These are phyloP conservation scores for Pilaira anomala DNA, from an alignment of 192 early-diverging fungal genomes.

Conservation along the genomic window DNA sequence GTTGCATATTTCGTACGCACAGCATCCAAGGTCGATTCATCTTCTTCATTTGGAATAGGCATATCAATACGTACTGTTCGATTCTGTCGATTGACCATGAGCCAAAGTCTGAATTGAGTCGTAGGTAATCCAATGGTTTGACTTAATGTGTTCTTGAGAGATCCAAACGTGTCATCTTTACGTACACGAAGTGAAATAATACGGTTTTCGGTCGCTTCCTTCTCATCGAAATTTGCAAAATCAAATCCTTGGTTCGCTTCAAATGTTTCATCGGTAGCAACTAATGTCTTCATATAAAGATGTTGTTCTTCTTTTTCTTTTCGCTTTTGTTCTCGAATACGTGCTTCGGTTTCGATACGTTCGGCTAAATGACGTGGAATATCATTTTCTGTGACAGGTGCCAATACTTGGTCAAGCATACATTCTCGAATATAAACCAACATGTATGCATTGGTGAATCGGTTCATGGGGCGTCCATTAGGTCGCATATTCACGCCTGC, in stretches of 20 bases:
- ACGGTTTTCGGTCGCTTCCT: not conserved
- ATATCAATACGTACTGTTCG: slow-evolving; percentile 83
- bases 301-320: slow-evolving; percentile 72
- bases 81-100: slow-evolving; percentile 85
- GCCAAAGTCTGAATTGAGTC: slow-evolving; percentile 78
- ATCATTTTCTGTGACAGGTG: slow-evolving; percentile 60
- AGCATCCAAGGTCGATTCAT: slow-evolving; percentile 39
- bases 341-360: slow-evolving; percentile 65
- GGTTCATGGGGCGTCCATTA: slow-evolving; percentile 58
- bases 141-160: slow-evolving; percentile 53
- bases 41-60: slow-evolving; percentile 52
- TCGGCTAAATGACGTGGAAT: slow-evolving; percentile 71
- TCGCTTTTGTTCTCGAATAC: slow-evolving; percentile 49
- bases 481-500: slow-evolving; percentile 33
- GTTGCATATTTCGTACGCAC: slow-evolving; percentile 12
- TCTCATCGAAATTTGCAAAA: slow-evolving; percentile 68
- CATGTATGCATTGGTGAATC: slow-evolving; percentile 99
- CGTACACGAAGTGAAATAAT: slow-evolving; percentile 43
- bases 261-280: slow-evolving; percentile 68
- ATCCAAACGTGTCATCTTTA: slow-evolving; percentile 54
- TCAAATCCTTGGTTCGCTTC: slow-evolving; percentile 81
- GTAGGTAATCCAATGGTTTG: slow-evolving; percentile 40
- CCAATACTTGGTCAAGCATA: slow-evolving; percentile 68
- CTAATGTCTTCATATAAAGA: slow-evolving; percentile 60
- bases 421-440: slow-evolving; percentile 91